These are phyloP conservation scores for Lasiodiplodia theobromae DNA, from an alignment of 2,329 filamentous ascomycete species.

Conservation along the genomic window DNA sequence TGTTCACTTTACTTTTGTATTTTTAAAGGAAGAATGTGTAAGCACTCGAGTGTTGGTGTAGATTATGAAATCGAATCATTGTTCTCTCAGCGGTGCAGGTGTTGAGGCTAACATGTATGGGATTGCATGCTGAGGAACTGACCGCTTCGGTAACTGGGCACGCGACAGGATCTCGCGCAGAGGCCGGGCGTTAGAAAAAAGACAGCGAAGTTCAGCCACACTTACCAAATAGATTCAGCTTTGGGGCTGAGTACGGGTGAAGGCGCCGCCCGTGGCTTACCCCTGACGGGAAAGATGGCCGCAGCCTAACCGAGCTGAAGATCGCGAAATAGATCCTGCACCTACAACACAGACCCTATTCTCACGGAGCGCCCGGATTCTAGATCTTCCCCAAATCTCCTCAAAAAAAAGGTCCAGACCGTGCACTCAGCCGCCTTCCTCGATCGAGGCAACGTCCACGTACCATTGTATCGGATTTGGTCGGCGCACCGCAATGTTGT, in stretches of 20 bases:
- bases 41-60: not conserved
- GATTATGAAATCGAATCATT: not conserved
- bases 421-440: too few relatives aligned
- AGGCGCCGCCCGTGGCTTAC: constrained; percentile 13
- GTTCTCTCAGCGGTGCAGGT: not conserved
- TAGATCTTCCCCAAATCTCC: not conserved
- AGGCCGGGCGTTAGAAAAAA: not conserved
- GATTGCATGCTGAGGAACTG: not conserved
- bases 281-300: constrained; percentile 8
- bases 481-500: too few relatives aligned
- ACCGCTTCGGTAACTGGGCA: constrained; percentile 12
- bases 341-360: not conserved
- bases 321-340: not conserved
- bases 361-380: not conserved
- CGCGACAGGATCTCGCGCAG: not conserved
- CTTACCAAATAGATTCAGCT: not conserved
- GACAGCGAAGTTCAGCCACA: not conserved
- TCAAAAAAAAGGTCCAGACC: not conserved
- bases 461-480: too few relatives aligned
- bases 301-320: not conserved
- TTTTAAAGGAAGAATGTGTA: not conserved
- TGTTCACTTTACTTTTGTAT: too few relatives aligned
- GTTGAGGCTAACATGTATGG: not conserved
- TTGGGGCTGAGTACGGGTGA: constrained; percentile 2
- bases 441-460: too few relatives aligned